Base-by-base conservation (phyloP, 116 monocot genomes). In the Trichopus zeylanicus region DNA sequence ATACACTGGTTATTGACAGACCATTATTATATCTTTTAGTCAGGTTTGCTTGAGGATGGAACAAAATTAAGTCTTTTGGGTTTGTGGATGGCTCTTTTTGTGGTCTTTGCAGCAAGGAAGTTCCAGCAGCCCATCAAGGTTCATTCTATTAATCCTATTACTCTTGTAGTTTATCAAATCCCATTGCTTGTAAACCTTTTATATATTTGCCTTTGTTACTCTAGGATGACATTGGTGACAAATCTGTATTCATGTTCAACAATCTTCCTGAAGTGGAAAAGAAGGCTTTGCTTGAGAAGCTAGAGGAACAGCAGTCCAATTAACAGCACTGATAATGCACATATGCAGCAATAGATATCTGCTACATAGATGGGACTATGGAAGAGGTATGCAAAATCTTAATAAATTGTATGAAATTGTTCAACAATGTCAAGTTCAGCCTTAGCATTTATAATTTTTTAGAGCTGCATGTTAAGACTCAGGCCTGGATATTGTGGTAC, bases 51-150 rank as follows among this genome's bases (percentile, higher is more conserved):
- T 81, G 81, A 80, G 65, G 53, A 83, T 65, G 81, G 81, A 8
- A 64, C 80, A 51, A 89, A 95, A 67, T 57, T 69, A 29, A 60
- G 70, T 68, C 55, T 95, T n/a, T 56, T 95, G 62, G 86, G 83
- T 33, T 19, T 84, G 28, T 95, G 89, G 89, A 95, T 83, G 86
- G 73, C 64, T 33, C 81, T 89, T 15, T 95, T 95, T 57, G 69
- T 74, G 18, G 46, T 95, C 60, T 95, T 95, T 73, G 94, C 86
- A 15, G 78, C 78, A 15, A 86, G 94, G 66, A 95, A 95, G 62
- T 95, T 95, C 65, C 86, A 83, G 66, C 94, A 95, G 61, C 86
- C 94, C 22, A 83, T 95, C 22, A 95, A 95, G 94, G 94, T 95
- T 69, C 51, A 24, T 38, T 24, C 27, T 61, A 34, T 4, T 24